Conservation (phyloP, 805 yeast genomes). For the Candida parachauliodes region DNA sequence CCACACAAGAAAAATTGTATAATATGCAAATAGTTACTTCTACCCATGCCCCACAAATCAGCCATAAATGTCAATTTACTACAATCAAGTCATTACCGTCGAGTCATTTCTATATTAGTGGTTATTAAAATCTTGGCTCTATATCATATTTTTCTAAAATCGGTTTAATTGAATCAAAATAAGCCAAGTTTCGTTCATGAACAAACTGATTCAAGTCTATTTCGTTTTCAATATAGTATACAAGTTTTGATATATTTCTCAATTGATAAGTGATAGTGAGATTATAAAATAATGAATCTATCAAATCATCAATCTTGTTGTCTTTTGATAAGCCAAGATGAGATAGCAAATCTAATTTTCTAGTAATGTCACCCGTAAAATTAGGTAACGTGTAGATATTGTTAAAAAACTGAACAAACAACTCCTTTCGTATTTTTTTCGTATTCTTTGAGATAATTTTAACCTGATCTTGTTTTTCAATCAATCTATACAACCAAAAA, state of each 20-base stretch:
- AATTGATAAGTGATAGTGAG: constrained; percentile 21
- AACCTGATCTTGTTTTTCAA: constrained; percentile 14
- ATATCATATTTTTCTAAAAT: constrained; percentile 13
- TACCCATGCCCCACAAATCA: too few species aligned
- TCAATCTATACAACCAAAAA: constrained; percentile 36
- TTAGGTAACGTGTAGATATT: constrained; percentile 8
- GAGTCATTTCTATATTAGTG: too few species aligned
- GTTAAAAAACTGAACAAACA: constrained; percentile 11
- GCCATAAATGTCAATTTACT: too few species aligned
- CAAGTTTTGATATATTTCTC: constrained; percentile 17
- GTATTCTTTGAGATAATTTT: constrained; percentile 2
- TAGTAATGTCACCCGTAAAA: constrained; percentile 6
- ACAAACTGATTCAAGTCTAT: constrained; percentile 24
- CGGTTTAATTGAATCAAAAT: constrained; percentile 15
- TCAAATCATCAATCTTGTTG: constrained; percentile 36
- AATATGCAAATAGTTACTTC: too few species aligned
- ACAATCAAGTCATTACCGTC: too few species aligned
- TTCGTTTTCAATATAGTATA: constrained; percentile 14
- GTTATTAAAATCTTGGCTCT: constrained; percentile 10
- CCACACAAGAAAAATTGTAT: too few species aligned
- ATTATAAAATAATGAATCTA: constrained; percentile 37
- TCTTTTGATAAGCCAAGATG: constrained; percentile 9
- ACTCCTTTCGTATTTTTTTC: constrained; percentile 7
- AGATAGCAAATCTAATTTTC: constrained; percentile 5
- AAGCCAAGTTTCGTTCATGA: constrained; percentile 15